phyloP scores from a whole-genome alignment of 2,329 filamentous ascomycete genomes.

The Lasiodiplodia theobromae region DNA sequence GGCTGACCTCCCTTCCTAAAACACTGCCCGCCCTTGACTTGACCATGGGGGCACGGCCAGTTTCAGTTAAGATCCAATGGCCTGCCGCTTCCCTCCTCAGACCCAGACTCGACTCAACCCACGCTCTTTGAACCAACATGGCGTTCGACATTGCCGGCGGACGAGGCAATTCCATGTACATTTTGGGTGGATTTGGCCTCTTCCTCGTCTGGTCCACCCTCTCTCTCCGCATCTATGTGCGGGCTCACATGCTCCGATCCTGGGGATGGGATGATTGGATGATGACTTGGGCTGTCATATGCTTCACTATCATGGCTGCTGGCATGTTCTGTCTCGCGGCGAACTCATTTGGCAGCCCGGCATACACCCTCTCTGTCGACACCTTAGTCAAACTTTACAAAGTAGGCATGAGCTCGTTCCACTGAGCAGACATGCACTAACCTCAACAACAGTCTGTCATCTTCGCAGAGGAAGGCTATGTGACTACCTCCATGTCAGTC shows the following conservation, averaged over 20 bases:
- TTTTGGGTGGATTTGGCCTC: constrained; percentile 22
- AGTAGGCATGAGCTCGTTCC: neutral
- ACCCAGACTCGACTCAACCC: neutral
- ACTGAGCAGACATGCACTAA: neutral
- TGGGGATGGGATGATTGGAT: constrained; percentile 20
- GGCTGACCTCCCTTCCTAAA: neutral
- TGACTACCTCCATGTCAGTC: constrained; percentile 12
- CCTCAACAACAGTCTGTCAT: neutral
- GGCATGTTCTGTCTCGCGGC: constrained; percentile 13
- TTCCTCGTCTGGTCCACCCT: constrained; percentile 22
- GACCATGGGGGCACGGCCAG: neutral
- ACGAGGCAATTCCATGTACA: constrained; percentile 20
- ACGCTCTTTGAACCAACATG: neutral
- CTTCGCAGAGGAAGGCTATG: constrained; percentile 13
- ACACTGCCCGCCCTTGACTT: neutral
- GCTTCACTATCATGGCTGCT: constrained; percentile 13
- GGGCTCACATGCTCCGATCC: neutral
- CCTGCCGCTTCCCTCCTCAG: neutral
- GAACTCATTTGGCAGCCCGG: constrained; percentile 9
- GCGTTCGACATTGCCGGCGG: constrained; percentile 19
- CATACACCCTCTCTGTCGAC: neutral
- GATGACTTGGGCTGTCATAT: constrained; percentile 6
- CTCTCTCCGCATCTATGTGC: constrained; percentile 5
- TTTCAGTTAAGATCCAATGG: constrained; percentile 7
- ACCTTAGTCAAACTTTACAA: constrained; percentile 9